A percentile compares a stretch with the other conserved stretches of the same genome.
Conservation (phyloP, 2,329 filamentous ascomycete species). For the Myriangium duriaei region DNA sequence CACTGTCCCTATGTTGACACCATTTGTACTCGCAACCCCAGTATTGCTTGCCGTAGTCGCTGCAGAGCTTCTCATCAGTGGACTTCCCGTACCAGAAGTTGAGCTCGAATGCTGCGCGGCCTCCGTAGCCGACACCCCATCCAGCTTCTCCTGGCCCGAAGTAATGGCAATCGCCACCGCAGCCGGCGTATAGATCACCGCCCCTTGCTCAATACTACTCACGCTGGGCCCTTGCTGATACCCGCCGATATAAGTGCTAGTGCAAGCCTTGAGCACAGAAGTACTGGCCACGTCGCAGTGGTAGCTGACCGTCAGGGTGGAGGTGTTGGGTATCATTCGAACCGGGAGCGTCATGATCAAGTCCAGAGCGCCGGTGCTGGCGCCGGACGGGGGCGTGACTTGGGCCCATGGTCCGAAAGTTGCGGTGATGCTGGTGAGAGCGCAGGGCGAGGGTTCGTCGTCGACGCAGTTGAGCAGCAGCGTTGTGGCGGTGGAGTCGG, state of each 20-base stretch:
- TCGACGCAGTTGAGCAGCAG: slow-evolving; percentile 3
- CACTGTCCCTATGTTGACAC: slow-evolving; percentile 8
- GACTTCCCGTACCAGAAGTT: too few relatives aligned
- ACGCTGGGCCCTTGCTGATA: slow-evolving; percentile 1
- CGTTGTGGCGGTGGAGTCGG: slow-evolving; percentile 3
- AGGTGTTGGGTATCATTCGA: background rate
- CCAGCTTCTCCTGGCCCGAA: slow-evolving; percentile 9
- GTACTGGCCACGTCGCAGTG: slow-evolving; percentile 4
- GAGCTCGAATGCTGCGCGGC: too few relatives aligned
- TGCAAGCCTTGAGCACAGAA: slow-evolving; percentile 4
- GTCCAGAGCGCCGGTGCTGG: slow-evolving; percentile 5
- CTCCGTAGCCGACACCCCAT: too few relatives aligned
- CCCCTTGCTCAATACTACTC: background rate
- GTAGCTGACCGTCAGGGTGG: background rate
- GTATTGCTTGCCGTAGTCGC: slow-evolving; percentile 3
- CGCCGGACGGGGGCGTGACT: slow-evolving; percentile 1
- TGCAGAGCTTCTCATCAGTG: background rate
- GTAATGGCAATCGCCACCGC: slow-evolving; percentile 3
- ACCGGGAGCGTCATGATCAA: slow-evolving; percentile 3
- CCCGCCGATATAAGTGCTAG: slow-evolving; percentile 4
- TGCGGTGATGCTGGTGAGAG: background rate
- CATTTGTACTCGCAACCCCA: slow-evolving; percentile 1
- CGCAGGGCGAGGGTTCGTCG: slow-evolving; percentile 1
- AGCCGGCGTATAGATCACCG: background rate
- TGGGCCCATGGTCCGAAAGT: slow-evolving; percentile 8